Base-by-base conservation (phyloP, 305 asterid species). In the Solanum aculeatissimum region DNA sequence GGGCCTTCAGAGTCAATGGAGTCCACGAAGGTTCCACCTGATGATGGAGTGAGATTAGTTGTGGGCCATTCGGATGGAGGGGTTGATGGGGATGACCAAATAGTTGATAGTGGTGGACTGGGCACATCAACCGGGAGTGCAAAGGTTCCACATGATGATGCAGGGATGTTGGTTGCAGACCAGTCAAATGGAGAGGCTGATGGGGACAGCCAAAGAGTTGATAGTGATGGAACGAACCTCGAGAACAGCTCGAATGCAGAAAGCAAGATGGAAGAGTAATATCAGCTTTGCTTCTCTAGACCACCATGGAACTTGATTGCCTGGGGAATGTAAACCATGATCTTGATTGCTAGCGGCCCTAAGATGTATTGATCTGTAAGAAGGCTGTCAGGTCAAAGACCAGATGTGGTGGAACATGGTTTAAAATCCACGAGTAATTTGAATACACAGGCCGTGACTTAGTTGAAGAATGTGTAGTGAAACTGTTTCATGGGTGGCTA, bases 71-170 rank as follows among this genome's bases (percentile, higher is more conserved):
- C 71, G 80, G 88, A 85, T 65, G 78, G 65, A 72, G 90, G 82
- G 81, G 43, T 68, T 57, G 84, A 38, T 82, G 85, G 29, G 58
- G 74, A 70, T 25, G 63, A 32, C 38, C 58, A 77, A 27, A 57
- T 21, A 13, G 88, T 69, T 29, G 74, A 74, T 60, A 74, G 69
- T 70, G 57, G 70, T 77, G 85, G 60, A 45, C 43, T 15, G 82
- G 87, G 69, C 47, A 65, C 69, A 49, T 88, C 77, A 82, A 90
- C 80, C 89, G 89, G 40, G 87, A 23, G 60, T 78, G 66, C 23
- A 86, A 51, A 88, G 85, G 85, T 49, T 38, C 53, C 82, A 78
- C 86, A 77, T 51, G 91, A 85, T 57, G 85, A 87, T 83, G 88
- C 83, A 23, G 70, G 70, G 43, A 79, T 43, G 81, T 69, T 80